phyloP scores from a whole-genome alignment of 2,329 filamentous ascomycete genomes.

The Huntiella bhutanensis region DNA sequence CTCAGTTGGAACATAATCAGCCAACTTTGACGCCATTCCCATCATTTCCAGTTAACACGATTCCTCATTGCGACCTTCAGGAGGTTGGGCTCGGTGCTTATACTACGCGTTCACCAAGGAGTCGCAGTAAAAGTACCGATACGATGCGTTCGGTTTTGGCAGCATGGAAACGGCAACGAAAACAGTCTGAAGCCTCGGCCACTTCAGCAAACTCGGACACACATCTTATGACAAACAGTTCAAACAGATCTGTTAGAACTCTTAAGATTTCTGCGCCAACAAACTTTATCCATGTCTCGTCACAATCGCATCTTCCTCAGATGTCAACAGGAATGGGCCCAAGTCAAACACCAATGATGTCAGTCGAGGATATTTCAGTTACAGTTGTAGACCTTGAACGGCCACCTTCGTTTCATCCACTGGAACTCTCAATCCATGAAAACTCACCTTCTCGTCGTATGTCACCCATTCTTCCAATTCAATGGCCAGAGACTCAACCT shows the following conservation, averaged over 20 bases:
- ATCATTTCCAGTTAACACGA: slow-evolving; percentile 12
- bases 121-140: slow-evolving; percentile 12
- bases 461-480: slow-evolving; percentile 38
- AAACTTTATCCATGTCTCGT: slow-evolving; percentile 33
- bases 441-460: slow-evolving; percentile 23
- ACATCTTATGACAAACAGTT: too few relatives aligned
- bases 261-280: slow-evolving; percentile 39
- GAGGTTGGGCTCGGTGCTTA: slow-evolving; percentile 18
- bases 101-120: slow-evolving; percentile 16
- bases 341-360: not conserved
- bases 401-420: slow-evolving; percentile 28
- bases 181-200: slow-evolving; percentile 3
- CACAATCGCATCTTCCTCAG: slow-evolving; percentile 12
- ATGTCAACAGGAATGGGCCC: not conserved
- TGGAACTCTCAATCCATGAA: slow-evolving; percentile 34
- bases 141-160: slow-evolving; percentile 17
- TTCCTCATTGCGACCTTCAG: slow-evolving; percentile 16
- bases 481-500: slow-evolving; percentile 15
- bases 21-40: not conserved
- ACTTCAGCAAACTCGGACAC: slow-evolving; percentile 20
- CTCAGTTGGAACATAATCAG: slow-evolving; percentile 5
- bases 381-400: slow-evolving; percentile 13
- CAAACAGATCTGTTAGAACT: slow-evolving; percentile 2
- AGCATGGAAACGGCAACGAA: slow-evolving; percentile 17
- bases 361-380: not conserved